A percentile compares a stretch with the other conserved stretches of the same genome.
These are phyloP conservation scores for Fusarium denticulatum DNA, from an alignment of 2,329 filamentous ascomycete genomes.

Conservation along the genomic window DNA sequence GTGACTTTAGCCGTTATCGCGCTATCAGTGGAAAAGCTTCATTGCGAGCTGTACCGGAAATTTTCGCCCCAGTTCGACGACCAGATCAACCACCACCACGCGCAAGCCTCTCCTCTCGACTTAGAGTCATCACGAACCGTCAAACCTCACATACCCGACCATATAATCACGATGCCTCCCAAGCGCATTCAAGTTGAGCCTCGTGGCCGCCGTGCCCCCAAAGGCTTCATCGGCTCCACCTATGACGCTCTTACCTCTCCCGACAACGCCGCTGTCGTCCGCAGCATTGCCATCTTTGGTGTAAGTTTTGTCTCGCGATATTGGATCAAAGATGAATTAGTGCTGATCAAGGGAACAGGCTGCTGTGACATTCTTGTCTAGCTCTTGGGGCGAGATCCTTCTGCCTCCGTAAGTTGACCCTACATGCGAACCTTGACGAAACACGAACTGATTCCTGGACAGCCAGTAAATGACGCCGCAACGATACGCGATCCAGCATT, in stretches of 20 bases:
- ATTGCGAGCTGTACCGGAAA: conserved; percentile 29
- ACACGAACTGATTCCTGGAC: conserved; percentile 14
- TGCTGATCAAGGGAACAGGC: conserved; percentile 54
- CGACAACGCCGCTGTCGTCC: conserved; percentile 75
- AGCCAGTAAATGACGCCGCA: conserved; percentile 40
- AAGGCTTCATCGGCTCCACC: conserved; percentile 65
- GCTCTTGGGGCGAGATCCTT: conserved; percentile 73
- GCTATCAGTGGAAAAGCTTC: conserved; percentile 34
- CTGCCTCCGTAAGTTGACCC: conserved; percentile 66
- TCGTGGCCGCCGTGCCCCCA: conserved; percentile 51
- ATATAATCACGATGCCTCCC: conserved; percentile 65
- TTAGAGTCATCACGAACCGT: conserved; percentile 7
- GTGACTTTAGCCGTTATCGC: conserved; percentile 34
- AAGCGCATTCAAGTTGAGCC: conserved; percentile 67
- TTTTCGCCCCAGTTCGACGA: conserved; percentile 35
- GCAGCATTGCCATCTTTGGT: conserved; percentile 74
- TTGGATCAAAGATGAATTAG: background rate
- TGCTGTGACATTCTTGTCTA: conserved; percentile 73
- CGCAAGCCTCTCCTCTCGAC: conserved; percentile 3
- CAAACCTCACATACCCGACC: background rate
- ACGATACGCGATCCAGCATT: conserved; percentile 8
- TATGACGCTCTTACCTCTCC: conserved; percentile 72
- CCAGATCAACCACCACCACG: conserved; percentile 10
- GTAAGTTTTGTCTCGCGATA: conserved; percentile 56
- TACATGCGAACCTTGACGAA: background rate